Evolutionary conservation across 345 rosid genomes (phyloP).

Genomic region (Nasturtium officinale): DNA sequence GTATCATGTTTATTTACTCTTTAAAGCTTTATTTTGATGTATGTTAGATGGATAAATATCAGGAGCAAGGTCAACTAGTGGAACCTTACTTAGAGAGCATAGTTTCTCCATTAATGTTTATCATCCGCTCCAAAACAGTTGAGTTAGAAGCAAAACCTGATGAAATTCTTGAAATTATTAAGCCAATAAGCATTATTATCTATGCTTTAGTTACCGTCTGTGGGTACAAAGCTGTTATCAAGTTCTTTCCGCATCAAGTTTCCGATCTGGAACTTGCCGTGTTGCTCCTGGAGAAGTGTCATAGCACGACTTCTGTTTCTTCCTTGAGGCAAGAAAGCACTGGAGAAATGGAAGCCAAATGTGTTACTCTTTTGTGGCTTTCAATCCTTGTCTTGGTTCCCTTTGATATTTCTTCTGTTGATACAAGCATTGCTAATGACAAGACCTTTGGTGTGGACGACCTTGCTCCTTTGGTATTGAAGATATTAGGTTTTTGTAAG

Average conservation of each 20-base stretch:
- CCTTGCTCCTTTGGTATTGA: slow-evolving; percentile 72
- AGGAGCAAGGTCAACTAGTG: slow-evolving; percentile 82
- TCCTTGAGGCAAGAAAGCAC: slow-evolving; percentile 88
- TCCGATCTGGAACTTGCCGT: slow-evolving; percentile 93
- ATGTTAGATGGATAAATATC: slow-evolving; percentile 85
- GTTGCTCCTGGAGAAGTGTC: slow-evolving; percentile 81
- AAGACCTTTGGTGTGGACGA: slow-evolving; percentile 50
- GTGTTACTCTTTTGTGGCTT: slow-evolving; percentile 91
- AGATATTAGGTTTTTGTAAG: slow-evolving; percentile 72
- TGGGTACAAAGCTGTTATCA: slow-evolving; percentile 84
- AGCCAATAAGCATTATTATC: slow-evolving; percentile 82
- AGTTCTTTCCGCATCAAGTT: slow-evolving; percentile 93
- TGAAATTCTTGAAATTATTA: slow-evolving; percentile 61
- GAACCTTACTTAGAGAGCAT: slow-evolving; percentile 92
- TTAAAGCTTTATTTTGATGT: not conserved
- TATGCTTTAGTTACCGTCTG: slow-evolving; percentile 84
- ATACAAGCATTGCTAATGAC: slow-evolving; percentile 63
- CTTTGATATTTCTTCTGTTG: slow-evolving; percentile 89
- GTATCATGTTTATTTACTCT: not conserved
- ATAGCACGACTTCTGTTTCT: slow-evolving; percentile 54
- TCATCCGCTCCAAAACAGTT: slow-evolving; percentile 60
- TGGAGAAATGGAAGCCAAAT: slow-evolving; percentile 96
- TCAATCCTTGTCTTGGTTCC: slow-evolving; percentile 89
- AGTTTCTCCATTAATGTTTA: slow-evolving; percentile 78
- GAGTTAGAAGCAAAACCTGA: slow-evolving; percentile 56